Conservation (phyloP, 2,329 filamentous ascomycete genomes). For the Talaromyces islandicus region DNA sequence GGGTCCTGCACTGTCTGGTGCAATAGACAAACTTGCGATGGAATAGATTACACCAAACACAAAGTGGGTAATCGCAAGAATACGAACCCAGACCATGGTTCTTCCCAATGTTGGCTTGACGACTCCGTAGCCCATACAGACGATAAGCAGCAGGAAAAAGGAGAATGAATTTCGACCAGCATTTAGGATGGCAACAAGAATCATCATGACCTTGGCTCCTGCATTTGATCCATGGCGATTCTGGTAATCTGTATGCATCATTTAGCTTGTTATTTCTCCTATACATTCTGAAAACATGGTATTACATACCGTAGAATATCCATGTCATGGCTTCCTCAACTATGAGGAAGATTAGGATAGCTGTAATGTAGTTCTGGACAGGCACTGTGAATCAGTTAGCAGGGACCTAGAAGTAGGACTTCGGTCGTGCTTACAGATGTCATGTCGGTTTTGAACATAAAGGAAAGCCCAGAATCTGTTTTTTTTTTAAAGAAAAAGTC, state of each 20-base stretch:
- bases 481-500: conserved; percentile 11
- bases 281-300: background rate
- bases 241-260: conserved; percentile 63
- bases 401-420: background rate
- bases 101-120: conserved; percentile 88
- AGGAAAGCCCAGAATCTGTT: conserved; percentile 85
- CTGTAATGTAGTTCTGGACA: conserved; percentile 98
- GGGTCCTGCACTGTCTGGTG: conserved; percentile 81
- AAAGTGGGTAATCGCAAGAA: conserved; percentile 87
- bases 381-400: conserved; percentile 53
- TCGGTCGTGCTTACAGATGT: conserved; percentile 58
- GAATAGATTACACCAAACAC: conserved; percentile 92
- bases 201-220: conserved; percentile 77
- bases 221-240: conserved; percentile 82
- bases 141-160: conserved; percentile 94
- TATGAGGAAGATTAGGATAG: conserved; percentile 88
- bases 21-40: conserved; percentile 79
- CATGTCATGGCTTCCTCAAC: conserved; percentile 97
- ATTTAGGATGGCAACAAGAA: conserved; percentile 87
- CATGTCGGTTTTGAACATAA: conserved; percentile 87
- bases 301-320: conserved; percentile 76
- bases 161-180: conserved; percentile 95
- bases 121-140: conserved; percentile 98
- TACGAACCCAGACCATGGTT: conserved; percentile 90
- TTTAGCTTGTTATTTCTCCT: conserved; percentile 28